phyloP scores from a whole-genome alignment of 1,139 yeast species.

The Saccharomyces hybrid region DNA sequence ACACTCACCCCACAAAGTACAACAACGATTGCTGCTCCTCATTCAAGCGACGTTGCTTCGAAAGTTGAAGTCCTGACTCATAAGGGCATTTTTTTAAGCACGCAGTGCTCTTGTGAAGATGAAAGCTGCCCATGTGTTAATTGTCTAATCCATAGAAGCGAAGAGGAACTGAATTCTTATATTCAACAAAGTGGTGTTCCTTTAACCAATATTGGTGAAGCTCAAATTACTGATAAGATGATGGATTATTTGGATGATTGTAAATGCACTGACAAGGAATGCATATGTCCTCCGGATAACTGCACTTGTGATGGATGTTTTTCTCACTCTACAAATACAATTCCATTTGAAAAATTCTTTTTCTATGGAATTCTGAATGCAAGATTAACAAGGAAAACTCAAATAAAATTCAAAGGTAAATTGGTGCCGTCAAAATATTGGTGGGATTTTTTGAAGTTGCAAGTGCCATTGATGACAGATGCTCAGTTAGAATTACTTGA shows the following conservation, averaged over 20 bases:
- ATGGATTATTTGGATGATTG: slow-evolving; percentile 1
- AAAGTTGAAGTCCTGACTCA: slow-evolving; percentile 28
- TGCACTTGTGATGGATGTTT: slow-evolving; percentile 22
- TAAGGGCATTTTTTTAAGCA: slow-evolving; percentile 28
- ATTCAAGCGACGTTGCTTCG: slow-evolving; percentile 4
- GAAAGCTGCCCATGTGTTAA: slow-evolving; percentile 28
- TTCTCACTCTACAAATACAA: slow-evolving; percentile 23
- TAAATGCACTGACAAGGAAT: slow-evolving; percentile 14
- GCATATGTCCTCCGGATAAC: slow-evolving; percentile 19
- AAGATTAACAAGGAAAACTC: slow-evolving; percentile 22
- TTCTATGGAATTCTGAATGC: slow-evolving; percentile 22
- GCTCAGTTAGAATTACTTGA: slow-evolving; percentile 21
- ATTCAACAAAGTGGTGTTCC: slow-evolving; percentile 29
- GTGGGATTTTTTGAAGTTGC: slow-evolving; percentile 27
- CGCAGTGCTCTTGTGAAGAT: slow-evolving; percentile 29
- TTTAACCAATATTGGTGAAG: slow-evolving; percentile 22
- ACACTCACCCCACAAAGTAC: not conserved
- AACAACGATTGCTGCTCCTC: not conserved
- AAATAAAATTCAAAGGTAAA: slow-evolving; percentile 23
- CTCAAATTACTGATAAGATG: slow-evolving; percentile 12
- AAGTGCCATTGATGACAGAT: slow-evolving; percentile 20
- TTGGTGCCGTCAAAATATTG: slow-evolving; percentile 28
- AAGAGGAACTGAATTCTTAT: slow-evolving; percentile 26
- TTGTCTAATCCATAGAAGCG: slow-evolving; percentile 31
- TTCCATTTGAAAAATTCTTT: slow-evolving; percentile 22